Evolutionary conservation across 192 early-diverging fungal species (phyloP).

Genomic region (Cladochytrium replicatum): DNA sequence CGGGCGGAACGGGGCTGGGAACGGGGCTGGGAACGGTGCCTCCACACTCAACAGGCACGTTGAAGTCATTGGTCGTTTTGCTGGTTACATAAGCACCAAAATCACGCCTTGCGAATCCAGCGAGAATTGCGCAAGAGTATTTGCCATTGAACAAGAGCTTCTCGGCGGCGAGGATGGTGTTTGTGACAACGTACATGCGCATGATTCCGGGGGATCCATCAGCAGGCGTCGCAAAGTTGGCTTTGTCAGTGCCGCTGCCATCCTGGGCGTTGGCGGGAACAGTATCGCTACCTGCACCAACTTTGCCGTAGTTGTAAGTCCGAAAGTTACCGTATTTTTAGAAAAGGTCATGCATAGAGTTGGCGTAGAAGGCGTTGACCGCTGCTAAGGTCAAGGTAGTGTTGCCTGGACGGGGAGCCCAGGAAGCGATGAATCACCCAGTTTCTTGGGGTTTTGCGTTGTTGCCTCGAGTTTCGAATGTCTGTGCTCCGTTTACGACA

Average conservation of each 20-base stretch:
- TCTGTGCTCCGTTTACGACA: too few species aligned
- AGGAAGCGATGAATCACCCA: background rate
- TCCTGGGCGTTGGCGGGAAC: constrained; percentile 37
- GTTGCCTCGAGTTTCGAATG: too few species aligned
- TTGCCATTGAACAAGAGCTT: constrained; percentile 13
- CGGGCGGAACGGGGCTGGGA: too few species aligned
- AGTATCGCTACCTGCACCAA: constrained; percentile 16
- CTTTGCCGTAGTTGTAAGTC: constrained; percentile 10
- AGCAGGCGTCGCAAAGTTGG: constrained; percentile 54
- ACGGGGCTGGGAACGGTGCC: too few species aligned
- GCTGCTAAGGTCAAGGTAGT: background rate
- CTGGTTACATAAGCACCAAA: too few species aligned
- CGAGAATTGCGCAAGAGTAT: constrained; percentile 39
- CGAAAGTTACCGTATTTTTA: constrained; percentile 13
- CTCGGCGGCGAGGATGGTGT: constrained; percentile 41
- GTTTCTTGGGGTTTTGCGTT: too few species aligned
- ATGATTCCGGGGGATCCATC: constrained; percentile 41
- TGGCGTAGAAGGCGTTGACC: background rate
- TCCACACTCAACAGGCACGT: too few species aligned
- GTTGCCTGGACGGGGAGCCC: too few species aligned
- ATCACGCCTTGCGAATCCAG: constrained; percentile 45
- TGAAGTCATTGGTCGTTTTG: too few species aligned
- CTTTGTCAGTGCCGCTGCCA: constrained; percentile 37
- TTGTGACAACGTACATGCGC: constrained; percentile 38
- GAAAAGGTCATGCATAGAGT: background rate